Conservation (phyloP, 1,284 basidiomycete species). For the Malassezia brasiliensis region DNA sequence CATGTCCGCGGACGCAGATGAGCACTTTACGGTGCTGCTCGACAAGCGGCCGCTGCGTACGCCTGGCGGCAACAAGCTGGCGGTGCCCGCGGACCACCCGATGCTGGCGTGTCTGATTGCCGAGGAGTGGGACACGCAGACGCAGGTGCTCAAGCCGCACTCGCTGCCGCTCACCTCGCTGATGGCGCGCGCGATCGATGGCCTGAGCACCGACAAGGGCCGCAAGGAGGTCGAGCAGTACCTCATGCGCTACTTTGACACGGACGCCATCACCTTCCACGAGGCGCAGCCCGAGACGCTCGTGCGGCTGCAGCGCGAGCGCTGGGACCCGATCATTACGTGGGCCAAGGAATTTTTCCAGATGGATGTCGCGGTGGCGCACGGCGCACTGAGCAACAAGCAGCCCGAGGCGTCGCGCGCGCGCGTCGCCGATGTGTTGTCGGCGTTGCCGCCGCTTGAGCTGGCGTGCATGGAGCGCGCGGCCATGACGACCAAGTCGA, state of each 20-base stretch:
- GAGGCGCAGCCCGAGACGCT: constrained; percentile 66
- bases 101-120: constrained; percentile 76
- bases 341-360: constrained; percentile 67
- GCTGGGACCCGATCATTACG: constrained; percentile 78
- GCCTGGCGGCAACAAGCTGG: constrained; percentile 65
- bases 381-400: constrained; percentile 21
- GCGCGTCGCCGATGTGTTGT: constrained; percentile 19
- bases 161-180: constrained; percentile 88
- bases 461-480: constrained; percentile 71
- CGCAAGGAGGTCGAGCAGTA: constrained; percentile 62
- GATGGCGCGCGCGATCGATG: constrained; percentile 77
- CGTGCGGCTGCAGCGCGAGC: constrained; percentile 67
- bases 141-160: constrained; percentile 73
- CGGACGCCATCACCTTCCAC: constrained; percentile 89
- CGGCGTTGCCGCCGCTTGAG: constrained; percentile 22
- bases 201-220: constrained; percentile 57
- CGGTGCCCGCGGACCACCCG: constrained; percentile 62
- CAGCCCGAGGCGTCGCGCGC: constrained; percentile 19
- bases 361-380: constrained; percentile 29
- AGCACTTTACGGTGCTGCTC: constrained; percentile 56
- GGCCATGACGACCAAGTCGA: constrained; percentile 81
- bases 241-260: constrained; percentile 78
- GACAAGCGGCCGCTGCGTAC: constrained; percentile 81
- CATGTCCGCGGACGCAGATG: constrained; percentile 4
- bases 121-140: constrained; percentile 91